Base-by-base conservation (phyloP, 2,329 filamentous ascomycete species). In the Aspergillus tubingensis region DNA sequence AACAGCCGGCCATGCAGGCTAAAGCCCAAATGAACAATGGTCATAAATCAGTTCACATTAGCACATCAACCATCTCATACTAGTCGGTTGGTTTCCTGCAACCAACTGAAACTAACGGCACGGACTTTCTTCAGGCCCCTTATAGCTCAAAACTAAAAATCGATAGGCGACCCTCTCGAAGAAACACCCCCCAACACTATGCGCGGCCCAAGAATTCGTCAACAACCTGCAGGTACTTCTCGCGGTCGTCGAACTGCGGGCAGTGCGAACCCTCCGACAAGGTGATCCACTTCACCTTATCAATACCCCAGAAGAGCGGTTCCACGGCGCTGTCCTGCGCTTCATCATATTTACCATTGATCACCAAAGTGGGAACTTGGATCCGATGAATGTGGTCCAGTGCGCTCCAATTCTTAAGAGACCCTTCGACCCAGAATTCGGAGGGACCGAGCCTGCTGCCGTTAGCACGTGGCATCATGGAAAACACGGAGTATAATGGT, bases 301-400 rank as follows among this genome's bases (percentile, higher is more conserved):
- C 39, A 25, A 55, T 55, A 2, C 39, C 53, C 39, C 39, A 47
- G 53, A 55, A 55, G 25, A 55, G 41, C 10, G 53, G 53, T 15
- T 47, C 53, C n/a, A 55, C 53, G 1, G 53, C 21, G 15, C 53
- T 55, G 27, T 47, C 39, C 39, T 55, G 53, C 7, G 53, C 53
- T 25, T 55, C 53, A 25, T 55, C 53, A 21, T 55, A 55, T 6
- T 47, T 55, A 6, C 53, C 41, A 23, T 55, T 55, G 39, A 55
- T 55, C 39, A 55, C 21, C 41, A 55, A 6, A 1, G 53, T 55
- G 27, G 39, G 53, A 8, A 55, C 53, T 27, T 36, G n/a, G 27
- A 55, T 55, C 21, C 25, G n/a, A 2, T 36, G 53, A 3, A 55
- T 39, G 7, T 7, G 38, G 30, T 55, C 53, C 41, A 55, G 41